Evolutionary conservation across 768 basidiomycete species (phyloP).

Genomic region (Saitozyma podzolica): DNA sequence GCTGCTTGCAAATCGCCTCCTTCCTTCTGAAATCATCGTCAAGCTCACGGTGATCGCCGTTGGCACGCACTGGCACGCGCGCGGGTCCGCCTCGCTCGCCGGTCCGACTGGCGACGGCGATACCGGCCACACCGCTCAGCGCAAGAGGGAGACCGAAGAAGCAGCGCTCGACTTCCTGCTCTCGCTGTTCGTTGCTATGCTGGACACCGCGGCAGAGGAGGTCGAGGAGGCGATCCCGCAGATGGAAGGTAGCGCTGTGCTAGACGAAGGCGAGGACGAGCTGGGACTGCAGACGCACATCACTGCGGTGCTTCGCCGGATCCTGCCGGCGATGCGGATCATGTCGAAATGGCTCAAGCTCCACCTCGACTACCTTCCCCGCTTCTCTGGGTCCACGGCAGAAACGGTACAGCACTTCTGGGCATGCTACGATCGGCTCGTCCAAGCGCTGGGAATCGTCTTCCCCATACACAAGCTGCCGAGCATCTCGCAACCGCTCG

Average conservation of each 20-base stretch:
- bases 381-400: constrained; percentile 45
- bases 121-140: constrained; percentile 1
- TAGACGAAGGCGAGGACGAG: constrained; percentile 19
- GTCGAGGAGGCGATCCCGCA: constrained; percentile 20
- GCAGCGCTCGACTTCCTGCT: constrained; percentile 69
- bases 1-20: constrained; percentile 64
- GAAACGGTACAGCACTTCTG: constrained; percentile 61
- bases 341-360: constrained; percentile 83
- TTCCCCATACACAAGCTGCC: constrained; percentile 73
- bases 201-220: constrained; percentile 61
- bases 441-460: constrained; percentile 61
- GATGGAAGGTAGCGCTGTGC: constrained; percentile 22
- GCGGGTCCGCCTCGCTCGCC: constrained; percentile 42
- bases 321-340: constrained; percentile 81
- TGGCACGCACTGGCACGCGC: constrained; percentile 80
- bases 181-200: constrained; percentile 63
- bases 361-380: constrained; percentile 68
- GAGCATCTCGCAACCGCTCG: constrained; percentile 62
- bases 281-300: constrained; percentile 56
- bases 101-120: not conserved
- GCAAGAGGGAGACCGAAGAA: constrained; percentile 60
- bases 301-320: constrained; percentile 79
- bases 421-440: constrained; percentile 68
- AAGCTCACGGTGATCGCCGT: constrained; percentile 72
- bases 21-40: constrained; percentile 74